Conservation (phyloP, 2,329 filamentous ascomycete species). For the Chaetomiaceae sp. region DNA sequence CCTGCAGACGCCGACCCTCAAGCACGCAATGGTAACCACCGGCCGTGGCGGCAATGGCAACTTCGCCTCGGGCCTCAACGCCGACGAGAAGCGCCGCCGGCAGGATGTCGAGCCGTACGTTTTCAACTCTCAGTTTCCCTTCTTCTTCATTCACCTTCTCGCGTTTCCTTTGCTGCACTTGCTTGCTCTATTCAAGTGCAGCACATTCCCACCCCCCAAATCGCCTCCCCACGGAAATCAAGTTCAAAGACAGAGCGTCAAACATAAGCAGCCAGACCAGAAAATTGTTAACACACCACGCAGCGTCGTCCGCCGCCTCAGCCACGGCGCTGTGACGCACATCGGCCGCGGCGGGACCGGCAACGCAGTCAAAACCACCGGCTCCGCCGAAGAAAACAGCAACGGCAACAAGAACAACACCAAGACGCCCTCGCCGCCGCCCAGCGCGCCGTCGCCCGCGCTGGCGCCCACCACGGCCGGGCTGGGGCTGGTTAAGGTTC, state of each 20-base stretch:
- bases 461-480: not conserved
- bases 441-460: not conserved
- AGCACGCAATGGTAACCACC: slow-evolving; percentile 77
- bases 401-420: no score
- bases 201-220: not conserved
- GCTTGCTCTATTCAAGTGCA: no score
- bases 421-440: slow-evolving; percentile 4
- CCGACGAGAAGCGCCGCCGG: slow-evolving; percentile 64
- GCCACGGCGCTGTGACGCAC: slow-evolving; percentile 51
- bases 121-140: not conserved
- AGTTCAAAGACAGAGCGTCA: no score
- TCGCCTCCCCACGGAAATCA: no score
- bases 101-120: slow-evolving; percentile 76
- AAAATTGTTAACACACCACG: no score
- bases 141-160: slow-evolving; percentile 25
- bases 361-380: slow-evolving; percentile 54
- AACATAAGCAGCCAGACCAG: no score
- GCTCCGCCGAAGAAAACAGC: slow-evolving; percentile 27
- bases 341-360: slow-evolving; percentile 70
- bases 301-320: slow-evolving; percentile 50
- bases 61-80: slow-evolving; percentile 70
- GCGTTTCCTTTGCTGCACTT: no score
- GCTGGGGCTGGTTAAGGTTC: not conserved
- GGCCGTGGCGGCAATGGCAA: slow-evolving; percentile 84
- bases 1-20: slow-evolving; percentile 76